These are phyloP conservation scores for Aurantiochytrium sp. DNA, from an alignment of 108 stramenopile species.

Conservation along the genomic window DNA sequence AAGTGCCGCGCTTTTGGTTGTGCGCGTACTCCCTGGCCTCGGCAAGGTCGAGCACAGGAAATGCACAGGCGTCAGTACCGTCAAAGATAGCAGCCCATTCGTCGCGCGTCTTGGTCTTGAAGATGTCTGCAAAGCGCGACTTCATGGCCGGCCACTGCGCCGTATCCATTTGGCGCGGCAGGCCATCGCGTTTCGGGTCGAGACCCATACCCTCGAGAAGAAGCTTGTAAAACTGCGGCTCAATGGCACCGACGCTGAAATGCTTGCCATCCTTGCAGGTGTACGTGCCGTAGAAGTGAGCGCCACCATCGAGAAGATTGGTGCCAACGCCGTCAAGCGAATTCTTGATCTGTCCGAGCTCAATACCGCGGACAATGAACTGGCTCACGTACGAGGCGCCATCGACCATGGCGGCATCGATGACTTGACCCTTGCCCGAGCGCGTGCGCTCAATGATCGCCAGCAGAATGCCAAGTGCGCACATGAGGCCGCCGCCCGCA, in stretches of 20 bases:
- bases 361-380: background rate
- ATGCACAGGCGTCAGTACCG: background rate
- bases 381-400: background rate
- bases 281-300: background rate
- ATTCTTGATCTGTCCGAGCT: background rate
- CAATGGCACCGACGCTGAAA: slow-evolving; percentile 1
- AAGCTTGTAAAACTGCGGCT: slow-evolving; percentile 8
- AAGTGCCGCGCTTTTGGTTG: background rate
- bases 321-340: background rate
- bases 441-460: slow-evolving; percentile 6
- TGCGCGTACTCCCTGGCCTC: background rate
- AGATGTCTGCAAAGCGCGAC: background rate
- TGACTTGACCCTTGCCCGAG: slow-evolving; percentile 13
- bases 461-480: background rate
- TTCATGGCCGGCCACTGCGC: slow-evolving; percentile 6
- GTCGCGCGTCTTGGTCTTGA: background rate
- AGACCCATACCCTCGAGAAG: background rate
- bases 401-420: slow-evolving; percentile 16
- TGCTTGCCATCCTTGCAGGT: slow-evolving; percentile 13
- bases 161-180: background rate
- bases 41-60: background rate
- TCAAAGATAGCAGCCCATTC: slow-evolving; percentile 3
- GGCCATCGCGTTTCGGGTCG: background rate
- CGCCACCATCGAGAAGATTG: background rate
- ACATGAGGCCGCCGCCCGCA: slow-evolving; percentile 4